Conservation (phyloP, 164 flowering plant species). For the Aristolochia fimbriata region DNA sequence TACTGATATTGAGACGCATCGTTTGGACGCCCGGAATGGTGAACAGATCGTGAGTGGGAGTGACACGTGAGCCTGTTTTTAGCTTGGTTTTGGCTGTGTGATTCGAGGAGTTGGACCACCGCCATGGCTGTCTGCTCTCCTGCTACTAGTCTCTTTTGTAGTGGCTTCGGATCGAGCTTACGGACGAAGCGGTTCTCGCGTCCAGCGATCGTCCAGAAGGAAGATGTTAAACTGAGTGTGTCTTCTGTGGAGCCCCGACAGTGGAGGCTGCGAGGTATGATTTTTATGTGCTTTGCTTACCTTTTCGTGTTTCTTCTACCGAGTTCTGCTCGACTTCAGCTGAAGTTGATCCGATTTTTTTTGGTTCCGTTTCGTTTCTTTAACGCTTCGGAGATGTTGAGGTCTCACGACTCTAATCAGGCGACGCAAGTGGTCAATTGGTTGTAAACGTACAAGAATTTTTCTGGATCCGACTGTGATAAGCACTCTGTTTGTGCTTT, state of each 20-base stretch:
- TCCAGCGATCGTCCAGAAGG: constrained; percentile 2
- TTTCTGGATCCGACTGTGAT: too few relatives aligned
- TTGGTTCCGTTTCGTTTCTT: too few relatives aligned
- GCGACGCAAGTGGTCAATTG: too few relatives aligned
- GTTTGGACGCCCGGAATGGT: background rate
- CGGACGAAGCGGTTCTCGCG: constrained; percentile 2
- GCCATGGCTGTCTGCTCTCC: constrained; percentile 9
- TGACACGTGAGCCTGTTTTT: background rate
- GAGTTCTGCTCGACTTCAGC: too few relatives aligned
- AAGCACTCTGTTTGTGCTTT: too few relatives aligned
- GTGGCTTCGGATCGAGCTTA: background rate
- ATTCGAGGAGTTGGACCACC: background rate
- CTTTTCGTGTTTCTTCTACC: too few relatives aligned
- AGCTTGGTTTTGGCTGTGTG: background rate
- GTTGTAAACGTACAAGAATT: too few relatives aligned
- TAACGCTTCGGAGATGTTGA: too few relatives aligned
- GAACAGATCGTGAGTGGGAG: background rate
- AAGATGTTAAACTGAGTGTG: background rate
- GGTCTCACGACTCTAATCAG: too few relatives aligned
- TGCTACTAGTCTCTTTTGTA: constrained; percentile 5
- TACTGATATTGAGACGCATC: background rate
- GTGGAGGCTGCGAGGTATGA: constrained; percentile 7
- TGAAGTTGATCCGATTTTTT: too few relatives aligned
- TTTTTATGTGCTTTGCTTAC: background rate
- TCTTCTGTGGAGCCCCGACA: background rate